Conservation (phyloP, 2,329 filamentous ascomycete species). For the Blastomyces gilchristii region DNA sequence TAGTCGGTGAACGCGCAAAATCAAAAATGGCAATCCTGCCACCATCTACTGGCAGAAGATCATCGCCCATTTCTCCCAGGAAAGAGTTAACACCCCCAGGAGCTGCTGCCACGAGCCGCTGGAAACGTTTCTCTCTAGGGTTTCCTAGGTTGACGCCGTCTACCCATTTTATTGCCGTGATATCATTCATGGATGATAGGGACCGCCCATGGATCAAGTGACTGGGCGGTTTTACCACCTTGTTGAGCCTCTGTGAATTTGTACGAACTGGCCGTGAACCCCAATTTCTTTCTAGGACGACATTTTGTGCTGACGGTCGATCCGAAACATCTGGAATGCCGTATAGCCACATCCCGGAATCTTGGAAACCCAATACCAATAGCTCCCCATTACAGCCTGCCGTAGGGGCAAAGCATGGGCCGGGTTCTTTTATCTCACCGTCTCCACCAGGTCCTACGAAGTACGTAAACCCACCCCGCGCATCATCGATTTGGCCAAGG, state of each 20-base stretch:
- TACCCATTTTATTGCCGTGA: constrained; percentile 62
- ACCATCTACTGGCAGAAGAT: constrained; percentile 67
- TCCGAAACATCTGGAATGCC: constrained; percentile 56
- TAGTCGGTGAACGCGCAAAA: constrained; percentile 53
- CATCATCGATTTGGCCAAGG: constrained; percentile 63
- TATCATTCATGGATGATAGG: constrained; percentile 54
- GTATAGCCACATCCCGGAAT: constrained; percentile 66
- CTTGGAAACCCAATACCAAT: constrained; percentile 62
- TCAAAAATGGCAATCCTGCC: constrained; percentile 63
- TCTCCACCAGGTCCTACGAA: constrained; percentile 57
- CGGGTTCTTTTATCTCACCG: constrained; percentile 44
- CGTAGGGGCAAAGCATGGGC: constrained; percentile 59
- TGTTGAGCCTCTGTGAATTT: constrained; percentile 24
- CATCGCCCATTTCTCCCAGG: constrained; percentile 51
- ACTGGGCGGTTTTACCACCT: constrained; percentile 44
- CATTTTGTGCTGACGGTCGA: constrained; percentile 11
- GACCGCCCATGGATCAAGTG: constrained; percentile 59
- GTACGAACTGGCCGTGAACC: constrained; percentile 19
- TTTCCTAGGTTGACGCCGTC: constrained; percentile 45
- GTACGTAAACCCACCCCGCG: constrained; percentile 66
- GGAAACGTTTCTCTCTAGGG: constrained; percentile 17
- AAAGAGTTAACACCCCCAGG: constrained; percentile 55
- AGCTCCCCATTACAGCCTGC: constrained; percentile 61
- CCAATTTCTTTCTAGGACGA: constrained; percentile 13
- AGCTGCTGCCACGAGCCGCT: constrained; percentile 57